Evolutionary conservation across 1,139 yeast genomes (phyloP).

Genomic region (Wickerhamomyces sp.): DNA sequence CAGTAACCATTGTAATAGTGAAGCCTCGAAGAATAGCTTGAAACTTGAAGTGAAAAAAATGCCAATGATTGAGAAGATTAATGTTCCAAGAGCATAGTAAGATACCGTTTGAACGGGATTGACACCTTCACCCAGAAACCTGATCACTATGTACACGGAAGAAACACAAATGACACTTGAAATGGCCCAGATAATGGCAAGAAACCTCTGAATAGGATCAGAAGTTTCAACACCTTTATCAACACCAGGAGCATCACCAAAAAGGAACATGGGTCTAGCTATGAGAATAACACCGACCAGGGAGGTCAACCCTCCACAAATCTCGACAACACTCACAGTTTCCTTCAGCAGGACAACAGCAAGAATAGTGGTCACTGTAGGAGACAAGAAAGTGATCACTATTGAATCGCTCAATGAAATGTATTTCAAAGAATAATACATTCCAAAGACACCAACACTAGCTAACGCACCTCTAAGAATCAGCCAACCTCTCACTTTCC

Average conservation of each 20-base stretch:
- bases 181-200: slow-evolving; percentile 59
- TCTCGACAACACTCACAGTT: slow-evolving; percentile 55
- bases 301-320: slow-evolving; percentile 59
- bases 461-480: slow-evolving; percentile 64
- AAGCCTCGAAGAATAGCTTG: slow-evolving; percentile 52
- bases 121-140: slow-evolving; percentile 66
- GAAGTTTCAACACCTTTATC: slow-evolving; percentile 22
- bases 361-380: slow-evolving; percentile 64
- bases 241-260: slow-evolving; percentile 31
- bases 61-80: slow-evolving; percentile 47
- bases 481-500: slow-evolving; percentile 44
- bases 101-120: slow-evolving; percentile 74
- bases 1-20: slow-evolving; percentile 54
- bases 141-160: slow-evolving; percentile 57
- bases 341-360: slow-evolving; percentile 66
- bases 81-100: slow-evolving; percentile 57
- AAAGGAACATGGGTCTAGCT: slow-evolving; percentile 70
- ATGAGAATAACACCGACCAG: slow-evolving; percentile 68
- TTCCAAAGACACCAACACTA: slow-evolving; percentile 66
- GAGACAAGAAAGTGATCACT: slow-evolving; percentile 67
- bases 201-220: slow-evolving; percentile 26
- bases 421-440: slow-evolving; percentile 66
- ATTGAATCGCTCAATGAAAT: slow-evolving; percentile 68
- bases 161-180: slow-evolving; percentile 65
- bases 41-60: slow-evolving; percentile 49